Percentiles rank a stretch among this genome's conserved stretches.
Evolutionary conservation across 495 filamentous ascomycete species (phyloP).

Genomic region (Penicillium silybi): DNA sequence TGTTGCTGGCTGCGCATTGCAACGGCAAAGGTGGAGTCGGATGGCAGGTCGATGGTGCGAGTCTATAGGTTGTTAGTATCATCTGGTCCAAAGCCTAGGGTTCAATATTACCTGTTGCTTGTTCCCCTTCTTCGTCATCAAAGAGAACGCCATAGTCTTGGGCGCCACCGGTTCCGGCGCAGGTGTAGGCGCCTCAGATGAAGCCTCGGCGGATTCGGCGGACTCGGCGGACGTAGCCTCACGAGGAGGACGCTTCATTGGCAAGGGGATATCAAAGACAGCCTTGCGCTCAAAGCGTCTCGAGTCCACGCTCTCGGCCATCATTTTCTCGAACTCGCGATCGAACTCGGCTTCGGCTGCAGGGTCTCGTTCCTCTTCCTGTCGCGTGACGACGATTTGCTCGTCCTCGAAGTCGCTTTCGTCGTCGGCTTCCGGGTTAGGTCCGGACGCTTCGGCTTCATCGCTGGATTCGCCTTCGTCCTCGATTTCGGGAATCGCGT

Average conservation of each 20-base stretch:
- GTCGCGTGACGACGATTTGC: conserved; percentile 81
- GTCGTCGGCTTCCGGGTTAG: conserved; percentile 38
- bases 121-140: conserved; percentile 95
- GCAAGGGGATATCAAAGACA: conserved; percentile 88
- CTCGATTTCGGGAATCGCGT: conserved; percentile 51
- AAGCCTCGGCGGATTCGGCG: conserved; percentile 31
- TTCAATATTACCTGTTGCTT: conserved; percentile 70
- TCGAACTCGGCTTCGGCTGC: conserved; percentile 97
- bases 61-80: conserved; percentile 53
- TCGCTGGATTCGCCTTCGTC: conserved; percentile 58
- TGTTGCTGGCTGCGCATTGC: conserved; percentile 94
- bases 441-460: conserved; percentile 55
- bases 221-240: conserved; percentile 47
- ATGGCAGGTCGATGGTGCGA: conserved; percentile 88
- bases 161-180: conserved; percentile 39
- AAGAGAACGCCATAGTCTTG: conserved; percentile 85
- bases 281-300: conserved; percentile 92
- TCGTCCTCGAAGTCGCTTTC: conserved; percentile 66
- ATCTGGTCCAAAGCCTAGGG: background rate
- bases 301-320: conserved; percentile 93
- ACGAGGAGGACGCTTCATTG: conserved; percentile 72
- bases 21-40: conserved; percentile 89
- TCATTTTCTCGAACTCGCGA: conserved; percentile 96
- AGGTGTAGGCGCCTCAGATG: conserved; percentile 31
- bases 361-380: conserved; percentile 87